Evolutionary conservation across 2,329 filamentous ascomycete genomes (phyloP).

Genomic region (Curvularia verruculosa): DNA sequence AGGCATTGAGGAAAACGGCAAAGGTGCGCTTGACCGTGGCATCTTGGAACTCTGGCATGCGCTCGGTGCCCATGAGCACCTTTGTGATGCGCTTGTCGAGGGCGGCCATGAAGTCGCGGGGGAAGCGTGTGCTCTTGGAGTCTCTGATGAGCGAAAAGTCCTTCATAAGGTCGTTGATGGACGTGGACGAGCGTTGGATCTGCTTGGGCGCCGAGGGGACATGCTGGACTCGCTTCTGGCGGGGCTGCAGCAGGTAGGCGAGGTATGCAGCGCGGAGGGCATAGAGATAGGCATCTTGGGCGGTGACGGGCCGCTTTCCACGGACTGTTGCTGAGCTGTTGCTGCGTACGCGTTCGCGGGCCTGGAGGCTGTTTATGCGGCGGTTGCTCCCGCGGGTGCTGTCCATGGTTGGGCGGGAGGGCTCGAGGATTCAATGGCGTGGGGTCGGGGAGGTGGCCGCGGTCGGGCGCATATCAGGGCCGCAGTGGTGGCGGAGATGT

Average conservation of each 20-base stretch:
- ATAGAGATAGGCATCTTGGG: slow-evolving; percentile 88
- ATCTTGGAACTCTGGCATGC: slow-evolving; percentile 86
- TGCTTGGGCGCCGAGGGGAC: slow-evolving; percentile 66
- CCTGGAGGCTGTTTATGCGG: slow-evolving; percentile 53
- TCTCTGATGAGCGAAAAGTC: slow-evolving; percentile 76
- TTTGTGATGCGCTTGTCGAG: slow-evolving; percentile 80
- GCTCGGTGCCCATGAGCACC: slow-evolving; percentile 81
- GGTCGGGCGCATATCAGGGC: slow-evolving; percentile 37
- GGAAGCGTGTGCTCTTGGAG: slow-evolving; percentile 72
- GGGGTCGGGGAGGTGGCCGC: slow-evolving; percentile 15
- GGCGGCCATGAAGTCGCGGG: slow-evolving; percentile 72
- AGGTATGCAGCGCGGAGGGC: slow-evolving; percentile 90
- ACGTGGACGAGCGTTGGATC: slow-evolving; percentile 71
- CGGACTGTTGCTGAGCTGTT: slow-evolving; percentile 44
- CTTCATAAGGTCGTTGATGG: slow-evolving; percentile 82
- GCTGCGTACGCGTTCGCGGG: slow-evolving; percentile 50
- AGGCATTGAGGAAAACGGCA: slow-evolving; percentile 89
- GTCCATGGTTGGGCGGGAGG: slow-evolving; percentile 36
- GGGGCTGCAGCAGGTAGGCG: slow-evolving; percentile 89
- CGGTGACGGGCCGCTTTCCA: slow-evolving; percentile 48
- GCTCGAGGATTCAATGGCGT: slow-evolving; percentile 25
- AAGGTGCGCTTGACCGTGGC: slow-evolving; percentile 91
- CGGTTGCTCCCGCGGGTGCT: slow-evolving; percentile 42
- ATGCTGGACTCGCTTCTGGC: slow-evolving; percentile 88
- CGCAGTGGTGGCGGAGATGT: slow-evolving; percentile 13